Base-by-base conservation (phyloP, 495 filamentous ascomycete species). In the Aspergillus indologenus region DNA sequence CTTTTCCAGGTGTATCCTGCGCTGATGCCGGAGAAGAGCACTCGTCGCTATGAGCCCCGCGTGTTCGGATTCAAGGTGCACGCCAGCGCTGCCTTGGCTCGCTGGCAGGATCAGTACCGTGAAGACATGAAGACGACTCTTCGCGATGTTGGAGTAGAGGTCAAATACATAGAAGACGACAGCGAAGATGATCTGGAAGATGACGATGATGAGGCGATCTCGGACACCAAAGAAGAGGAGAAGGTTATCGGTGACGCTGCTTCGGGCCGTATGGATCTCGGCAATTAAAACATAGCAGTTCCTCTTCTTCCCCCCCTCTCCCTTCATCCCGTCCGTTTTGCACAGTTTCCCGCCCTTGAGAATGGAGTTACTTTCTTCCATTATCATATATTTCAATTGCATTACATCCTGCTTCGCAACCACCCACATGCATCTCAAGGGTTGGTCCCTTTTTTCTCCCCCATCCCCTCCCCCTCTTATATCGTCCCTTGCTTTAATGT, bases 1-100 rank as follows among this genome's bases (percentile, higher is more conserved):
- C 84, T 98, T 54, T 98, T 98, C 81, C 94, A 98, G 74, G 94
- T 98, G 29, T 98, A 97, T 66, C 94, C 95, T 1, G 86, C 89
- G 2, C 75, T 98, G 45, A 83, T 94, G 44, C 93, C 94, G 5
- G 78, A 84, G 61, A 98, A 98, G 83, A 90, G 81, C 70, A 79
- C 84, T 56, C 87, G 91, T 56, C 83, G 93, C 48, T 96, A 96
- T 71, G 83, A 91, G 52, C 95, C 95, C 17, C 82, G 87, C 46
- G 87, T 96, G 49, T 98, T 91, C 73, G 94, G 94, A 17, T 98
- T 98, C 80, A 90, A 89, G 65, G 91, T 97, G 8, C 94, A 98
- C 75, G 90, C 92, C 2, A 83, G 86, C 22, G 94, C 94, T 1
- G 90, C 94, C 5, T 74, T 98, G 61, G 86, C 88, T 46, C 84